Conservation (phyloP, 1,139 yeast genomes). For the Taphrina confusa region DNA sequence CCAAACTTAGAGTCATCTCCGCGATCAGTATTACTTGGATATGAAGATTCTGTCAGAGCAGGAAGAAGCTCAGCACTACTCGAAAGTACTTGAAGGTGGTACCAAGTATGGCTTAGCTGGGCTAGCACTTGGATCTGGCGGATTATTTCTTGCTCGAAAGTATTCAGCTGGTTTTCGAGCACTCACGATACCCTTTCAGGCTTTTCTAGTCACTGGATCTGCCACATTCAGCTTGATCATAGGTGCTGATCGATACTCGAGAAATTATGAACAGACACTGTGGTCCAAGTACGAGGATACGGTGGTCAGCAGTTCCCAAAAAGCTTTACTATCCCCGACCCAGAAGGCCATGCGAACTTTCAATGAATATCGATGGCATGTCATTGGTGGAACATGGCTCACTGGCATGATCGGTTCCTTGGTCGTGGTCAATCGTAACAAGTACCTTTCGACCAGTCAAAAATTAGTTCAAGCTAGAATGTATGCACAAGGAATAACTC, state of each 20-base stretch:
- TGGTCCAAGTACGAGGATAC: constrained; percentile 15
- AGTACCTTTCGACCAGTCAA: constrained; percentile 74
- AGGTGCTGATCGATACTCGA: constrained; percentile 33
- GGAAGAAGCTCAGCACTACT: constrained; percentile 30
- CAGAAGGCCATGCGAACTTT: constrained; percentile 9
- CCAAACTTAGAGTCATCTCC: too few relatives aligned
- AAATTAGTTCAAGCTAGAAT: constrained; percentile 91
- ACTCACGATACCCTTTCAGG: constrained; percentile 28
- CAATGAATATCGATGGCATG: constrained; percentile 65
- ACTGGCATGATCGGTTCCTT: constrained; percentile 83
- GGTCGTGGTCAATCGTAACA: constrained; percentile 72
- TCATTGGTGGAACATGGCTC: constrained; percentile 82
- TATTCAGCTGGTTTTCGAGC: constrained; percentile 23
- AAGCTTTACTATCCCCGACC: constrained; percentile 22
- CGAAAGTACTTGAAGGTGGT: constrained; percentile 28
- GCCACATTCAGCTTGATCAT: constrained; percentile 28
- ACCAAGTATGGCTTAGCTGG: constrained; percentile 13
- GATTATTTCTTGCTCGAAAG: constrained; percentile 22
- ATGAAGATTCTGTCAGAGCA: constrained; percentile 30
- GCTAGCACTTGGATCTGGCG: constrained; percentile 9
- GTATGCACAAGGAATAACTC: constrained; percentile 64
- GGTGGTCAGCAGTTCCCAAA: constrained; percentile 11
- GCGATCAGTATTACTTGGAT: neutral
- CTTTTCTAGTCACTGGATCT: constrained; percentile 30
- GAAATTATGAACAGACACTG: constrained; percentile 21